Conservation (phyloP, 73 alveolate species). For the Effrenium voratum region DNA sequence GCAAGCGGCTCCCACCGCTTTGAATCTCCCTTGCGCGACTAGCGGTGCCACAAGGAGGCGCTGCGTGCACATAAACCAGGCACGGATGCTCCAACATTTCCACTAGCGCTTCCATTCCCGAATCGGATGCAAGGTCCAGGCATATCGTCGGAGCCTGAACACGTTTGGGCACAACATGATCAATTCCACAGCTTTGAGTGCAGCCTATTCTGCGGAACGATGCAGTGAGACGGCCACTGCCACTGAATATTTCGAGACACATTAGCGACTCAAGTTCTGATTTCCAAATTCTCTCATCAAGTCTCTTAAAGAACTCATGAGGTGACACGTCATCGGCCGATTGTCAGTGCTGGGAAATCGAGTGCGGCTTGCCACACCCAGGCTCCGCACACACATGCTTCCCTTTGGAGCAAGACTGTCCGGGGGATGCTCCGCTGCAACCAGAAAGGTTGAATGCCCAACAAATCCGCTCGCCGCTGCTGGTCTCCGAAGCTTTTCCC, state of each 20-base stretch:
- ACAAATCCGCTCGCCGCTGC: neutral
- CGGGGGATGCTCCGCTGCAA: neutral
- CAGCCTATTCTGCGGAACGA: neutral
- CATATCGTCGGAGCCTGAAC: neutral
- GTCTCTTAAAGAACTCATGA: too few relatives aligned
- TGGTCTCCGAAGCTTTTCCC: neutral
- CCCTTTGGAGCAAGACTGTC: neutral
- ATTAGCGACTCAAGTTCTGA: too few relatives aligned
- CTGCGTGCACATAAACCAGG: neutral
- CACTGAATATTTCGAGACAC: neutral
- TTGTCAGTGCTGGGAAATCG: neutral
- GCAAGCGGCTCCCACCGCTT: neutral
- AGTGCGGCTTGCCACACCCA: conserved; percentile 14
- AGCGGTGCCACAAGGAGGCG: conserved; percentile 1
- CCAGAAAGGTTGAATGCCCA: neutral
- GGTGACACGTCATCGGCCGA: neutral
- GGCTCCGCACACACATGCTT: neutral
- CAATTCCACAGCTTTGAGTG: neutral
- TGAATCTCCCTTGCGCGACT: neutral
- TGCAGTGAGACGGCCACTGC: neutral
- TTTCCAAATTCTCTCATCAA: too few relatives aligned
- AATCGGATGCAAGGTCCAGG: neutral
- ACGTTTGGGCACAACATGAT: neutral
- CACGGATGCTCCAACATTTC: neutral
- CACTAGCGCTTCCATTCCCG: neutral